Percentiles rank a stretch among this genome's conserved stretches.
These are phyloP conservation scores for Cenococcum geophilum DNA, from an alignment of 495 filamentous ascomycete species.

Conservation along the genomic window DNA sequence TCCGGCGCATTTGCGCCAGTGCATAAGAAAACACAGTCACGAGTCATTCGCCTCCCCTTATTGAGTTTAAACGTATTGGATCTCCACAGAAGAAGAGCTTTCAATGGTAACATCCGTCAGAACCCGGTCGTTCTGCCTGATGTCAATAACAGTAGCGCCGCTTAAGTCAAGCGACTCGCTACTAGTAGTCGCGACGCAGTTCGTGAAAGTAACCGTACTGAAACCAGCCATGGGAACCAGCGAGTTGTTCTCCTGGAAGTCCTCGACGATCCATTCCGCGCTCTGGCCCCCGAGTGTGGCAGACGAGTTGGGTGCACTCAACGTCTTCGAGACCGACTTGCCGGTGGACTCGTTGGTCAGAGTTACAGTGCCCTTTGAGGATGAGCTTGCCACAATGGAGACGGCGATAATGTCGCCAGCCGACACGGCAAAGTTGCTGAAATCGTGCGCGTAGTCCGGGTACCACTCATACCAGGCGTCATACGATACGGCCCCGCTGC, in stretches of 20 bases:
- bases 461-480: constrained; percentile 64
- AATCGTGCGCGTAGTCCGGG: constrained; percentile 51
- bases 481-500: constrained; percentile 37
- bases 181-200: background rate
- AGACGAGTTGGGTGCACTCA: constrained; percentile 33
- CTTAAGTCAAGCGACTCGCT: background rate
- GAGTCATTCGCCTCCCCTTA: background rate
- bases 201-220: constrained; percentile 23
- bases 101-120: background rate
- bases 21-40: no score
- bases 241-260: constrained; percentile 46
- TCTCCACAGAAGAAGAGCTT: background rate
- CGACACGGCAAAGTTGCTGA: constrained; percentile 46
- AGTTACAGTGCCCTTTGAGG: constrained; percentile 47
- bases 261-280: constrained; percentile 64
- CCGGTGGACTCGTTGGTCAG: constrained; percentile 53
- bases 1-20: no score
- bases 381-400: constrained; percentile 46
- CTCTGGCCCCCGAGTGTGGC: constrained; percentile 42
- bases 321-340: constrained; percentile 47
- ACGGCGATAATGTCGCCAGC: constrained; percentile 54
- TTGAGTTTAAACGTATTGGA: background rate
- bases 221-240: constrained; percentile 50
- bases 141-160: background rate
- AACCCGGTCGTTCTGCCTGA: background rate